Percentiles rank a stretch among this genome's conserved stretches.
phyloP scores from a whole-genome alignment of 2,329 filamentous ascomycete genomes.

The Fusarium zealandicum region DNA sequence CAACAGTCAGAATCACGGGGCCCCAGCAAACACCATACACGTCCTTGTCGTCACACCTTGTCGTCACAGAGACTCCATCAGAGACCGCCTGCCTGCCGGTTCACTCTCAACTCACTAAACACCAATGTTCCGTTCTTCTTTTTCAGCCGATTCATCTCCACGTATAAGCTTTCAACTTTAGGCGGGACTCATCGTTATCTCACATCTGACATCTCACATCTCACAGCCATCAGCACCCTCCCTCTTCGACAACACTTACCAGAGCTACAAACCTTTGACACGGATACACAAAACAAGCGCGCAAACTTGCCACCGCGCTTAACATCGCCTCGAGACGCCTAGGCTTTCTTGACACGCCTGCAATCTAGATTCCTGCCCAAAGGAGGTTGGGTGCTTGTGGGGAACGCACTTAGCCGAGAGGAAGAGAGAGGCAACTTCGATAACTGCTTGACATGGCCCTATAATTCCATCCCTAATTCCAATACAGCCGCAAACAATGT shows the following conservation, averaged over 20 bases:
- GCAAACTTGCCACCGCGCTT: slow-evolving; percentile 5
- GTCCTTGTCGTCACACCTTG: slow-evolving; percentile 27
- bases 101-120: slow-evolving; percentile 7
- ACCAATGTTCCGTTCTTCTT: slow-evolving; percentile 2
- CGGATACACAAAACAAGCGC: slow-evolving; percentile 1
- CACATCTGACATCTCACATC: too few species aligned
- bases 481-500: slow-evolving; percentile 34
- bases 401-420: slow-evolving; percentile 20
- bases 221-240: slow-evolving; percentile 6
- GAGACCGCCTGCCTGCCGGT: slow-evolving; percentile 25
- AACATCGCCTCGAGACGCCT: slow-evolving; percentile 9
- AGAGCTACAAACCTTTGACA: slow-evolving; percentile 1
- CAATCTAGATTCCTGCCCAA: slow-evolving; percentile 20
- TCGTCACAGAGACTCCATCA: slow-evolving; percentile 30
- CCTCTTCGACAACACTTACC: slow-evolving; percentile 3
- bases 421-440: slow-evolving; percentile 12
- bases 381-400: slow-evolving; percentile 26
- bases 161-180: slow-evolving; percentile 7
- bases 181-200: slow-evolving; percentile 10
- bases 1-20: slow-evolving; percentile 27
- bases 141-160: slow-evolving; percentile 7
- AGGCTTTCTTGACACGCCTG: background rate
- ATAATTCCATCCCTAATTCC: slow-evolving; percentile 27
- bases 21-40: slow-evolving; percentile 32
- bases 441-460: slow-evolving; percentile 26